Base-by-base conservation (phyloP, 2,329 filamentous ascomycete genomes). In the Arthrobotrys sphaeroides region DNA sequence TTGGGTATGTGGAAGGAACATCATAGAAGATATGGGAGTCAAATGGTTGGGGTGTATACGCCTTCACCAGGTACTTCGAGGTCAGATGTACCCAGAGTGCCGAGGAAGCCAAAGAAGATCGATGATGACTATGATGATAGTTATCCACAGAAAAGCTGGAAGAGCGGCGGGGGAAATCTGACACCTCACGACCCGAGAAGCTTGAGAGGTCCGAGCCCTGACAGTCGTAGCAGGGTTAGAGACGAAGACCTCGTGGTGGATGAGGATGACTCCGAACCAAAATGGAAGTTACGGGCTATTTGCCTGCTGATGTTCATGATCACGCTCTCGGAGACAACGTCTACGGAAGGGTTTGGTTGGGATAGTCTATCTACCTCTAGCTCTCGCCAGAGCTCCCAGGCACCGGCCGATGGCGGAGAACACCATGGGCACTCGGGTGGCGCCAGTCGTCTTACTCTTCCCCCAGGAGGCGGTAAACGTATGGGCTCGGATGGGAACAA, bases 271-370 rank as follows among this genome's bases (percentile, higher is more conserved):
- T 64, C 42, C 3, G 72, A 75, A 12, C 64, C 59, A 28, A 45
- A 57, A 18, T 75, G 64, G 64, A 75, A 75, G 12, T 16, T 75
- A 12, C 10, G 72, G 33, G 72, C 72, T n/a, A 75, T 75, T 33
- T 75, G 65, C n/a, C 72, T 75, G 12, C 16, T 75, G 6, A 51
- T 75, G 38, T 36, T 75, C 40, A 75, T 75, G 72, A 75, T 69
- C 16, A 51, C 45, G 2, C 59, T 75, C 1, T 75, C 72, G 9
- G 72, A 75, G 33, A 69, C 64, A 6, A 62, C 66, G 26, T 70
- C 66, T 3, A 24, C 67, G 3, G 57, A 64, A 10, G 59, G 59
- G 6, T 31, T 33, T 5, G 42, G 65, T 2, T 75, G 72, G 72
- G 65, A 75, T 59, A 75, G 64, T 28, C 16, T 60, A 9, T 75